Conservation (phyloP, 176 grass and related monocot genomes). For the Microstegium vimineum region DNA sequence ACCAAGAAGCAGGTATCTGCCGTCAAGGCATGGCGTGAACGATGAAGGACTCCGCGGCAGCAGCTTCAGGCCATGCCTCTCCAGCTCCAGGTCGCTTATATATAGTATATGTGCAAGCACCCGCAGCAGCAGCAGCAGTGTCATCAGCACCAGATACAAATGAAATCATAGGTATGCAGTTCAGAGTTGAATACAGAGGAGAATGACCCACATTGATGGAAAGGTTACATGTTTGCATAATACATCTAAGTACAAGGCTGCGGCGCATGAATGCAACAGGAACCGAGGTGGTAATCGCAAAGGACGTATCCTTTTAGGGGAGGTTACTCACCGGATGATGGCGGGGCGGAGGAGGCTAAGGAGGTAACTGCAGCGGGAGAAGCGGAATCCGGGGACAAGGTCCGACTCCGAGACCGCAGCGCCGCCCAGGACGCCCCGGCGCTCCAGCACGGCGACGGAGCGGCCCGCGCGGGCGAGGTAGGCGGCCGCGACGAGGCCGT, state of each 20-base stretch:
- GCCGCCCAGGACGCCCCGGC: conserved; percentile 68
- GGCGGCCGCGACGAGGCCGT: conserved; percentile 87
- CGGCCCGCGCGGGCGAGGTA: conserved; percentile 80
- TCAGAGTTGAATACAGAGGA: neutral
- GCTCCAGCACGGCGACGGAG: conserved; percentile 72
- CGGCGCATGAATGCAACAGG: neutral
- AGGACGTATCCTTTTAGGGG: neutral
- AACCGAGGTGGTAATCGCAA: neutral
- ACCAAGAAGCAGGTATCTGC: conserved; percentile 73
- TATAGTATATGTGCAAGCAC: neutral
- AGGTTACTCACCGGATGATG: conserved; percentile 45
- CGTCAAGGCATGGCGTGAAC: conserved; percentile 84
- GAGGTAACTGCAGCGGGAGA: conserved; percentile 94
- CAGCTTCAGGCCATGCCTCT: conserved; percentile 86
- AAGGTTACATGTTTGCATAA: too few species aligned
- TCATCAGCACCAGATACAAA: neutral
- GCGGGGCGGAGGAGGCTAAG: conserved; percentile 85
- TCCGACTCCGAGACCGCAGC: conserved; percentile 77
- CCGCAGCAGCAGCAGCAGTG: neutral
- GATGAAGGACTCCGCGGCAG: conserved; percentile 77
- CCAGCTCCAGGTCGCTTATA: conserved; percentile 75
- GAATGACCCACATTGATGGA: neutral
- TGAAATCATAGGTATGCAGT: neutral
- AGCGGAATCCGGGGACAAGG: conserved; percentile 80
- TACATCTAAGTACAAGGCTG: neutral